phyloP scores from a whole-genome alignment of 345 rosid species.

The Eucalyptus tenuipes region DNA sequence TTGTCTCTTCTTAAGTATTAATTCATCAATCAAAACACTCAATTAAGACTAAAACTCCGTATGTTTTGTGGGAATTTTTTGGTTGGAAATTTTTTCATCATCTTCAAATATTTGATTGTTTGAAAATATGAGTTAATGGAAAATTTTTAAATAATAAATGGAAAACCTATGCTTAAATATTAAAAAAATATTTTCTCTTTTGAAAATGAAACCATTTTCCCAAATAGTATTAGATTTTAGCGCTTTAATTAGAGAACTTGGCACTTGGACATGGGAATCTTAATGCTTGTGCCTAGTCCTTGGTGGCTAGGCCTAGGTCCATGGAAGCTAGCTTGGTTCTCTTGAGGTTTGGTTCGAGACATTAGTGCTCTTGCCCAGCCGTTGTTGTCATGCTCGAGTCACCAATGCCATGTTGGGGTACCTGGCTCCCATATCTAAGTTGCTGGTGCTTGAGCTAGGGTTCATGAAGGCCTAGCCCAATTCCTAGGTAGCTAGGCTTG shows the following conservation, averaged over 20 bases:
- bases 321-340: neutral
- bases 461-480: neutral
- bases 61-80: neutral
- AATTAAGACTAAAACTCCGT: neutral
- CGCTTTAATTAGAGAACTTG: too few relatives aligned
- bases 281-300: neutral
- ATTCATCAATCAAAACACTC: neutral
- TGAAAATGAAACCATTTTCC: neutral
- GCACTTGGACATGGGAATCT: too few relatives aligned
- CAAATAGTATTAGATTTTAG: neutral
- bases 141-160: neutral
- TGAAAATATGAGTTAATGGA: neutral
- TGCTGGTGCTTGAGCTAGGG: neutral
- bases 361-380: accelerated
- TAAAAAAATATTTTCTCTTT: neutral
- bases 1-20: neutral
- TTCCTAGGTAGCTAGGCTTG: neutral
- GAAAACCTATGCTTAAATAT: neutral
- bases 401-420: neutral
- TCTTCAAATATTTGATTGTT: neutral
- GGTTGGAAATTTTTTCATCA: neutral
- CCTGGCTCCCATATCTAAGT: neutral
- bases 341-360: accelerated
- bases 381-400: neutral
- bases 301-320: accelerated